Evolutionary conservation across 2,329 filamentous ascomycete species (phyloP).

Genomic region (Lecanicillium sp.): DNA sequence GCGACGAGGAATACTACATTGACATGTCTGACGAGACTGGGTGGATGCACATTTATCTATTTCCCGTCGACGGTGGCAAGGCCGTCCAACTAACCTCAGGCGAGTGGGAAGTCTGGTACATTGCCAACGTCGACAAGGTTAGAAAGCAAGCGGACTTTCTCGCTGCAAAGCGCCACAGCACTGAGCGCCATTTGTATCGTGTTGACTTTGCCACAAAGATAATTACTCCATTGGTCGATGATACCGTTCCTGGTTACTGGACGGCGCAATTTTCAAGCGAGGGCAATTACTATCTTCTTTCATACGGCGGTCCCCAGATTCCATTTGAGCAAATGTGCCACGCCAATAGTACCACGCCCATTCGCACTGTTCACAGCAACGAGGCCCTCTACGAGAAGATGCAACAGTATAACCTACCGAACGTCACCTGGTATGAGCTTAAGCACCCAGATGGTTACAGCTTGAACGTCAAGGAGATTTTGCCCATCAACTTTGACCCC

Average conservation of each 20-base stretch:
- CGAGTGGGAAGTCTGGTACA: conserved; percentile 54
- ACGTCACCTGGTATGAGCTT: conserved; percentile 56
- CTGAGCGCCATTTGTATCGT: conserved; percentile 59
- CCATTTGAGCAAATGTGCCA: conserved; percentile 62
- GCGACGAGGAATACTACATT: conserved; percentile 45
- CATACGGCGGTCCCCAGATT: conserved; percentile 56
- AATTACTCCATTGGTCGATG: conserved; percentile 53
- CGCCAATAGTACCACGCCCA: conserved; percentile 41
- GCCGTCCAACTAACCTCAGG: conserved; percentile 51
- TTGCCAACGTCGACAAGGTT: conserved; percentile 50
- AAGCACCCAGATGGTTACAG: conserved; percentile 51
- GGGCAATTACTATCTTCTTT: conserved; percentile 57
- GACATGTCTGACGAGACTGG: conserved; percentile 59
- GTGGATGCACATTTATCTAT: conserved; percentile 63
- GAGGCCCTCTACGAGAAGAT: conserved; percentile 45
- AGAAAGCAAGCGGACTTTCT: conserved; percentile 54
- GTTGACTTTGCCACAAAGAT: conserved; percentile 48
- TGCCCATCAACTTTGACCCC: conserved; percentile 56
- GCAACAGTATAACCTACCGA: conserved; percentile 52
- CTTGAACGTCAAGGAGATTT: conserved; percentile 56
- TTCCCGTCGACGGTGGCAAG: conserved; percentile 46
- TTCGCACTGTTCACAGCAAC: conserved; percentile 54
- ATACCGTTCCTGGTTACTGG: conserved; percentile 50
- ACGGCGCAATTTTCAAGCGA: conserved; percentile 55
- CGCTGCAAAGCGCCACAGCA: conserved; percentile 57